phyloP scores from a whole-genome alignment of 352 stramenopile genomes.

The Globisporangium abappressorium region DNA sequence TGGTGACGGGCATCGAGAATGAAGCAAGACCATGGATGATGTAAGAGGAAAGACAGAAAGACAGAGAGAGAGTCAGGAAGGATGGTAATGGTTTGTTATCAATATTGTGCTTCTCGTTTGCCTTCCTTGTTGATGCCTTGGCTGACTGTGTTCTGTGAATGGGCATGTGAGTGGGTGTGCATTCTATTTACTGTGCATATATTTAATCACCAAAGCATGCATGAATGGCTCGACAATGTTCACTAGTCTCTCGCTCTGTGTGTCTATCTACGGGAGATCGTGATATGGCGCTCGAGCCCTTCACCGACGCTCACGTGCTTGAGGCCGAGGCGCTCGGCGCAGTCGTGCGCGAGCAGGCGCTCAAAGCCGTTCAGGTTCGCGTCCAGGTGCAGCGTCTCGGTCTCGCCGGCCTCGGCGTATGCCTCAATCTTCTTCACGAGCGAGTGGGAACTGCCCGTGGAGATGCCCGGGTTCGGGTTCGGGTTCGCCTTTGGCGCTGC shows the following conservation, averaged over 20 bases:
- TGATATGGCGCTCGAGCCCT: constrained; percentile 80
- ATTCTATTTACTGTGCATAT: constrained; percentile 8
- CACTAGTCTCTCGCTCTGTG: not conserved
- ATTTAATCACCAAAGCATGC: constrained; percentile 5
- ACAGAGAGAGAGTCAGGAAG: not conserved
- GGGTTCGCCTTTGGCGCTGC: constrained; percentile 12
- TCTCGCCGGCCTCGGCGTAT: constrained; percentile 48
- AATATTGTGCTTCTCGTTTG: not conserved
- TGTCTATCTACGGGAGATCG: constrained; percentile 30
- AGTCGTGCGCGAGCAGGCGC: constrained; percentile 78
- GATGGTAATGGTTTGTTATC: not conserved
- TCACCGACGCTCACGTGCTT: constrained; percentile 64
- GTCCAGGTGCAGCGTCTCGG: constrained; percentile 60
- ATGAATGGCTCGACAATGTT: not conserved
- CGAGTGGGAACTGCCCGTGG: constrained; percentile 60
- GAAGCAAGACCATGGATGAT: constrained; percentile 6
- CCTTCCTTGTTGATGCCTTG: not conserved
- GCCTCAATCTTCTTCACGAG: constrained; percentile 84
- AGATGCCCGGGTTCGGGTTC: constrained; percentile 42
- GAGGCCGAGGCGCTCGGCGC: constrained; percentile 71
- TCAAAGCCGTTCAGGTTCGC: constrained; percentile 82
- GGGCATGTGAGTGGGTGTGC: not conserved
- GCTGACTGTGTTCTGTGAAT: not conserved
- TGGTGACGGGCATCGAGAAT: not conserved
- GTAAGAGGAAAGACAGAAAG: not conserved